Percentiles rank a stretch among this genome's conserved stretches.
phyloP scores from a whole-genome alignment of 495 filamentous ascomycete species.

The Niebla homalea region DNA sequence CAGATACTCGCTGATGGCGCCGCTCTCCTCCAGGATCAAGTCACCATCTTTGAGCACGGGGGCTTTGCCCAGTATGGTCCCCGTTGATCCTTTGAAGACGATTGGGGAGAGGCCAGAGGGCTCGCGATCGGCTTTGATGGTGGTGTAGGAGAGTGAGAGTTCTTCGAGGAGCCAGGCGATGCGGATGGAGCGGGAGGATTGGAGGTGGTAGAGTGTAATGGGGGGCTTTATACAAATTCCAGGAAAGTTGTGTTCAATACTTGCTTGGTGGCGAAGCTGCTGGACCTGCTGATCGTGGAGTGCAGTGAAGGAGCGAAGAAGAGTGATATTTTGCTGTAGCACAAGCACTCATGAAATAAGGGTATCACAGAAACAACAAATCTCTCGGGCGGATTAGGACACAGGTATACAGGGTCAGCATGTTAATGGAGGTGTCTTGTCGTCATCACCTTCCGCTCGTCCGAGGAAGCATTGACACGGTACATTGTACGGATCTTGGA shows the following conservation, averaged over 20 bases:
- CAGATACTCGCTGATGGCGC: slow-evolving; percentile 23
- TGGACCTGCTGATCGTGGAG: no score
- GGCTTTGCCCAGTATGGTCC: slow-evolving; percentile 23
- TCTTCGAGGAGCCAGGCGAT: slow-evolving; percentile 31
- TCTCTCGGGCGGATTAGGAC: no score
- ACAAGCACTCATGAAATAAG: no score
- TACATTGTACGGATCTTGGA: no score
- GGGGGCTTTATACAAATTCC: slow-evolving; percentile 10
- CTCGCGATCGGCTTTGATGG: slow-evolving; percentile 19
- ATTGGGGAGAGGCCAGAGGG: slow-evolving; percentile 17
- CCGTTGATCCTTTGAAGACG: slow-evolving; percentile 19
- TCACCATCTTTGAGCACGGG: slow-evolving; percentile 23
- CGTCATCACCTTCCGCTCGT: no score
- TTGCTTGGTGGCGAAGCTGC: no score
- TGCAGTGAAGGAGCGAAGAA: no score
- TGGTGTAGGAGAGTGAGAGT: slow-evolving; percentile 20
- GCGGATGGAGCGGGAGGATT: slow-evolving; percentile 29
- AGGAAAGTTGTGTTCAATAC: not conserved
- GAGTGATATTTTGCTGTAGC: no score
- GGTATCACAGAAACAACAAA: no score
- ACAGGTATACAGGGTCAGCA: no score
- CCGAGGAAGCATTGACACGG: no score
- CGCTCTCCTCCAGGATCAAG: slow-evolving; percentile 25
- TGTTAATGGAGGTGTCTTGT: no score
- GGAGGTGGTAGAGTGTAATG: slow-evolving; percentile 30